Evolutionary conservation across 2,329 filamentous ascomycete species (phyloP).

Genomic region (Periglandula ipomoeae): DNA sequence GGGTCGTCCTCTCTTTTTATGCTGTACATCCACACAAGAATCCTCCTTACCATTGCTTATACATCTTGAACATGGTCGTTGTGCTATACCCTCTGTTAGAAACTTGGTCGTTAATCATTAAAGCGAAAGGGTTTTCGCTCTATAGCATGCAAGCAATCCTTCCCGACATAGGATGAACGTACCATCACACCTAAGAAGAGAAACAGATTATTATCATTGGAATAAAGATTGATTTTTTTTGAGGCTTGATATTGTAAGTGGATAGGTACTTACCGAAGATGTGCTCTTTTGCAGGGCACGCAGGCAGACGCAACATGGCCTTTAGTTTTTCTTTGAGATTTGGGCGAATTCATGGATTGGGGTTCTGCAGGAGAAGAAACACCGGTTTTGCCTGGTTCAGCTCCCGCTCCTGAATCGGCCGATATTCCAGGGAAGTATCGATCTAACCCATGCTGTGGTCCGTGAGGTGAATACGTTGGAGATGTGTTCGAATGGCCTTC

Average conservation of each 20-base stretch:
- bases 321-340: slow-evolving; percentile 59
- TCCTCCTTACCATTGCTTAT: slow-evolving; percentile 72
- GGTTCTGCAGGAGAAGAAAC: slow-evolving; percentile 33
- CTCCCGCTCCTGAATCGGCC: slow-evolving; percentile 10
- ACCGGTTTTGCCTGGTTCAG: slow-evolving; percentile 15
- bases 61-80: slow-evolving; percentile 71
- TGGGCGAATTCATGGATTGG: slow-evolving; percentile 44
- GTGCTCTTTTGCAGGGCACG: slow-evolving; percentile 76
- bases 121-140: too few relatives aligned
- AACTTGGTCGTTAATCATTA: background rate
- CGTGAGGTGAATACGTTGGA: slow-evolving; percentile 17
- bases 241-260: too few relatives aligned
- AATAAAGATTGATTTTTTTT: too few relatives aligned
- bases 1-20: slow-evolving; percentile 76
- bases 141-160: too few relatives aligned
- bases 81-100: slow-evolving; percentile 42
- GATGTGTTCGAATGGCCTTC: slow-evolving; percentile 16
- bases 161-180: background rate
- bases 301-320: slow-evolving; percentile 79
- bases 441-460: slow-evolving; percentile 7
- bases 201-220: too few relatives aligned
- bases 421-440: slow-evolving; percentile 14
- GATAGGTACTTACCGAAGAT: slow-evolving; percentile 55
- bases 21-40: slow-evolving; percentile 71
- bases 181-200: slow-evolving; percentile 1